Evolutionary conservation across 1,284 basidiomycete genomes (phyloP).

Genomic region (Vanrija humicola): DNA sequence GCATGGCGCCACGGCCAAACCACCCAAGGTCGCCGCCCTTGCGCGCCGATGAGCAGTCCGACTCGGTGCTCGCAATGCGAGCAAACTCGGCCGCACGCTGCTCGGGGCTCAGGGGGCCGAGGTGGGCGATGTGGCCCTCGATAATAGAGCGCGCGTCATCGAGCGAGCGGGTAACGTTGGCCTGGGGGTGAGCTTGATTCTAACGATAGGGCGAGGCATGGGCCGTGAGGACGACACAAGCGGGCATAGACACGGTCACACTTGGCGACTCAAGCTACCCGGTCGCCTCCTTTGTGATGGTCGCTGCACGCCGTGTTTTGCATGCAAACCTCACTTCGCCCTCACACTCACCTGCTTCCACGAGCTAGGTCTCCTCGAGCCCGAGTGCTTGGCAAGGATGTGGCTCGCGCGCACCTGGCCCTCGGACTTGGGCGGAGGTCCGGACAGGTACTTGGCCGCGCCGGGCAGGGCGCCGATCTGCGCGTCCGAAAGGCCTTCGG

Average conservation of each 20-base stretch:
- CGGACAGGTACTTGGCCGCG: slow-evolving; percentile 56
- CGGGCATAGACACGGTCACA: too few species aligned
- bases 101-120: slow-evolving; percentile 43
- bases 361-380: slow-evolving; percentile 78
- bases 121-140: slow-evolving; percentile 53
- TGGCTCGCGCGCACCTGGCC: slow-evolving; percentile 85
- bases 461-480: slow-evolving; percentile 67
- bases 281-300: too few species aligned
- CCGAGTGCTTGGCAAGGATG: slow-evolving; percentile 86
- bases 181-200: slow-evolving; percentile 50
- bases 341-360: slow-evolving; percentile 90
- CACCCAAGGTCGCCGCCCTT: slow-evolving; percentile 79
- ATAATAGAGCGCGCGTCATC: slow-evolving; percentile 82
- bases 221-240: too few species aligned
- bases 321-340: too few species aligned
- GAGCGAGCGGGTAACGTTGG: slow-evolving; percentile 79
- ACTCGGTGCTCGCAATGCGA: slow-evolving; percentile 67
- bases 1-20: slow-evolving; percentile 90
- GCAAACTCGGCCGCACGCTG: slow-evolving; percentile 63
- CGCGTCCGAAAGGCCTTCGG: slow-evolving; percentile 61
- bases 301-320: too few species aligned
- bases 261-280: too few species aligned
- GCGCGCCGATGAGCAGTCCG: slow-evolving; percentile 81
- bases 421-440: slow-evolving; percentile 1
- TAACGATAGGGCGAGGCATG: background rate